Evolutionary conservation across 2,329 filamentous ascomycete genomes (phyloP), one percentile per base, ranked within the genome.

Genomic region (Uncinocarpus reesii): DNA sequence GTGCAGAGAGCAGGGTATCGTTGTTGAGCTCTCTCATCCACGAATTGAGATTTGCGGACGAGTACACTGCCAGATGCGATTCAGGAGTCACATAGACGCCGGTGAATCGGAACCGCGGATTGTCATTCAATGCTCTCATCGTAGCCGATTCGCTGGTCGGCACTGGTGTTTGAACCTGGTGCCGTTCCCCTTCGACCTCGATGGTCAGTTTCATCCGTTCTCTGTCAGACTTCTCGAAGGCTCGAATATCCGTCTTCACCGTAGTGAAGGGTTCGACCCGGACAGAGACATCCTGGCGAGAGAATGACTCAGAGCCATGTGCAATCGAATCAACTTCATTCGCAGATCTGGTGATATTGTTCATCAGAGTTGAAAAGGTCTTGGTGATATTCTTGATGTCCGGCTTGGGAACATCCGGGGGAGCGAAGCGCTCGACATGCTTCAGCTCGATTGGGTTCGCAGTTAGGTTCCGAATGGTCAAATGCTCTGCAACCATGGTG

Each of bases 1-100:
- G 78, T 2, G 83, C 76, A 1, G 86, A 84, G 3, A 96, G 72
- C 1, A 86, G 80, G 44, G 79, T 83, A 16, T 80, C 75, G 59
- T 89, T 78, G 52, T 76, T 72, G 35, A 96, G 74, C 52, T 81
- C 75, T 49, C 73, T 67, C 89, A 96, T 96, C 92, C 92, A 95
- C 46, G 73, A 68, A 53, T 79, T 63, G 42, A 89, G 76, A 47
- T 79, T 75, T 13, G 81, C 76, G 4, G 81, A 87, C 53, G 81
- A 86, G 67, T 83, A 81, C 52, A 96, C 71, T 34, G 76, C 63
- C 48, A 81, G 62, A 57, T 74, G 65, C 15, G 75, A 73, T 45
- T 73, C 70, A 5, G 70, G 59, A 4, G 73, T 73, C 7, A 83
- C 67, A 68, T 81, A 86, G 49, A 89, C 72, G 28, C 76, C 79